Evolutionary conservation across 2,329 filamentous ascomycete species (phyloP), one percentile per base, ranked within the genome.

Genomic region (Septoria linicola): DNA sequence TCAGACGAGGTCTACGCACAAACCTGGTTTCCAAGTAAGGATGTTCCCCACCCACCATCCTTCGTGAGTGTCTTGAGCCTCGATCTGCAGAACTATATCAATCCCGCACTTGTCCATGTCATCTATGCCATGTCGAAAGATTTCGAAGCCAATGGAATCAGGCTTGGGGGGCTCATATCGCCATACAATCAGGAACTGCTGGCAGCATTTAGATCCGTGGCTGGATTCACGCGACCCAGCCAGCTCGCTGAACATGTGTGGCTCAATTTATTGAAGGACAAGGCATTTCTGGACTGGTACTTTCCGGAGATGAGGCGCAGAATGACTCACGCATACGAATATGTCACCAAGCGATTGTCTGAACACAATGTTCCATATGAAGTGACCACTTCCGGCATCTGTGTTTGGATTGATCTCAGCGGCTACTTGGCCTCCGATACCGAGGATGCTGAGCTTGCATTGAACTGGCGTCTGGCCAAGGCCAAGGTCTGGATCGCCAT

Each of bases 1-100:
- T 42, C 47, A 8, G 47, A 50, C 21, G 47, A 50, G 8, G 47
- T 50, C 16, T 50, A 50, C 21, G 47, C 47, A 2, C 47, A 42
- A 19, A 35, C 37, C 4, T 41, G 31, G 20, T 50, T 50, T 20
- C 17, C 17, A 11, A 36, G 30, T 4, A 16, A 37, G 21, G 25
- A 42, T 13, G 13, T 31, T 11, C 37, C 37, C 2, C 11, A 43
- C 4, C 37, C 37, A 17, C 30, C 31, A 2, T 21, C 47, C 1
- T 50, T 50, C 17, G 14, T 37, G 8, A 37, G 37, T 16, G 36
- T 42, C n/a, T 39, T 50, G 8, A 34, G 21, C 19, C 25, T 50
- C 11, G 47, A 50, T 14, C 20, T 50, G 19, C 5, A 42, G 21
- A 37, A 35, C 14, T 43, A 43, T 20, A 42, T 42, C 31, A 42